Evolutionary conservation across 1,284 basidiomycete genomes (phyloP), one percentile per base, ranked within the genome.

Genomic region (Pholiota adiposa): DNA sequence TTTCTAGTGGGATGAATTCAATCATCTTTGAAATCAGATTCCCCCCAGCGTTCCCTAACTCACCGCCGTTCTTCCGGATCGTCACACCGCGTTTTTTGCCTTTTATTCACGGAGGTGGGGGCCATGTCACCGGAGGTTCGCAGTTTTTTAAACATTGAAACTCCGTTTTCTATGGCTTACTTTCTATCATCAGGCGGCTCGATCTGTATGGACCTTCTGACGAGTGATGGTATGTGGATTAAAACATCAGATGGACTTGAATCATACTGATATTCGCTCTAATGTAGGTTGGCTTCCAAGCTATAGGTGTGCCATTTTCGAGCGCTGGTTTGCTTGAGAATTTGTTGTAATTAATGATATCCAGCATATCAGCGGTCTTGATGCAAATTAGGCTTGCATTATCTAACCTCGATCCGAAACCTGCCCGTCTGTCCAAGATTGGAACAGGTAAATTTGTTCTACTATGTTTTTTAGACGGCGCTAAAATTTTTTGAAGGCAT

Each of bases 171-270:
- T n/a, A n/a, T n/a, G n/a, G n/a, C n/a, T n/a, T n/a, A n/a, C n/a
- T n/a, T n/a, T n/a, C n/a, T n/a, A n/a, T n/a, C n/a, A n/a, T n/a
- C n/a, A 86, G 85, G 84, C 25, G 86, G 86, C 2, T 87, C 85
- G 5, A 87, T 88, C 54, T 88, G 86, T 63, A 87, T 88, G 85
- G 86, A 88, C 68, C 73, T 88, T 11, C 70, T 88, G 49, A 88
- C 86, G 0, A 75, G 85, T 0, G 83, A 86, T 62, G 86, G 84
- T 83, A 57, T 63, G 79, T 23, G 33, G 18, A 29, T 62, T 31
- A 11, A 31, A 8, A 33, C 21, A 11, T 51, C 25, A n/a, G 14
- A 11, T 41, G 60, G 11, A 1, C 14, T 41, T 12, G 9, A 33
- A 12, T 41, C 9, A 50, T 38, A 23, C n/a, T 27, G n/a, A 50